Evolutionary conservation across 192 early-diverging fungal genomes (phyloP), one percentile per base, ranked within the genome.

Genomic region (Podila horticola): DNA sequence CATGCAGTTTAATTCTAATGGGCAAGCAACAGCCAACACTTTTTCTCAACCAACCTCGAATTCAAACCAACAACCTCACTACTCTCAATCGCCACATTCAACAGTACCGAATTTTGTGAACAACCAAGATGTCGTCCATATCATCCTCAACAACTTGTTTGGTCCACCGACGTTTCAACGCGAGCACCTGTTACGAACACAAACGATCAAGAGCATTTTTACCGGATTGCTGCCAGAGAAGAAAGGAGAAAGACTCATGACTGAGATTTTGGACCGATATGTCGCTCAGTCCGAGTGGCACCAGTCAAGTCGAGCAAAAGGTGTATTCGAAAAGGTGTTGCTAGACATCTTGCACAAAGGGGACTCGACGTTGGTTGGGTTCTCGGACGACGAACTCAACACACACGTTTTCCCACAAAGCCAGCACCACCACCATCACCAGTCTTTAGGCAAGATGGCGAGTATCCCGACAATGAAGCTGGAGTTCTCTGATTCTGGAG

Each of bases 211-310:
- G 45, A 60, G 58, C 28, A 84, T 84, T 19, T 75, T 84, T 72
- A 69, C 62, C 15, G 62, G 51, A 7, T 61, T 84, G 0, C 22
- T 84, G 29, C 55, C 67, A 20, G 76, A 82, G 17, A 74, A 75
- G 52, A 79, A 81, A 49, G 83, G 76, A 58, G 83, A 84, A 58
- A 29, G 74, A n/a, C 41, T 84, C 41, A 74, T 84, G 72, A 67
- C 66, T 6, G 83, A 84, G 28, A 79, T 81, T 38, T 64, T 84
- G 58, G 83, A 84, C 12, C 60, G 77, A 61, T 84, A 82, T 72
- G 77, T 74, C 9, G 34, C 48, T 24, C 76, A 74, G 31, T 81
- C 75, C 10, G 69, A 77, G 11, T 84, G 76, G 83, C 75, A 73
- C 30, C 82, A 72, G 28, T 33, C 20, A 30, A 68, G 49, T 59